Percentiles rank a stretch among this genome's conserved stretches.
phyloP scores from a whole-genome alignment of 352 stramenopile species.

The Blastocystis sp. region DNA sequence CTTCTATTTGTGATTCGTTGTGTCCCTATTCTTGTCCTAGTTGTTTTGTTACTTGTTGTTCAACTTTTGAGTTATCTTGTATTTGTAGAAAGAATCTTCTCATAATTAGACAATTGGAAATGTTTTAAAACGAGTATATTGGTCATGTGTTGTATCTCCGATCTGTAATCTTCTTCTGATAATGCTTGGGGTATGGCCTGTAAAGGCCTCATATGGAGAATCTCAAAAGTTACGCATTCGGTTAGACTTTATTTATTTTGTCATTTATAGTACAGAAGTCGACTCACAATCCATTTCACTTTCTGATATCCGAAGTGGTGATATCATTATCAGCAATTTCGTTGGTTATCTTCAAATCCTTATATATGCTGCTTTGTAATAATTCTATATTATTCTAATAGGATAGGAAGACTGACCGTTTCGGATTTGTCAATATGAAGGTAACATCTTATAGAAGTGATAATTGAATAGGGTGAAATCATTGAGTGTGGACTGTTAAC shows the following conservation, averaged over 20 bases:
- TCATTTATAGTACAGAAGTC: neutral
- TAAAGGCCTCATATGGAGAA: slow-evolving; percentile 8
- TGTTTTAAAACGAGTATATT: slow-evolving; percentile 24
- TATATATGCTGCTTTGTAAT: neutral
- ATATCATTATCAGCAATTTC: slow-evolving; percentile 61
- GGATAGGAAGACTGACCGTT: neutral
- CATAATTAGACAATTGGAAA: neutral
- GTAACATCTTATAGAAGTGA: neutral
- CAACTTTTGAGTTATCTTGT: slow-evolving; percentile 41
- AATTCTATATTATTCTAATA: neutral
- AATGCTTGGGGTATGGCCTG: neutral
- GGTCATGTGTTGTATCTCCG: slow-evolving; percentile 20
- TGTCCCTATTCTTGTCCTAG: neutral
- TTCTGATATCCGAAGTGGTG: neutral
- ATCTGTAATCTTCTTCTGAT: slow-evolving; percentile 4
- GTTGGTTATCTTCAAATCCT: slow-evolving; percentile 39
- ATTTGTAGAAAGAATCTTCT: neutral
- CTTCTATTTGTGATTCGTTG: neutral
- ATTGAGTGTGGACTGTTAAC: slow-evolving; percentile 7
- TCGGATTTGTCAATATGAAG: slow-evolving; percentile 47
- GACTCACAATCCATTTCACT: neutral
- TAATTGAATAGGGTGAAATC: neutral
- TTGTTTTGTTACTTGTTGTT: slow-evolving; percentile 2
- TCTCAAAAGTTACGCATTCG: slow-evolving; percentile 43
- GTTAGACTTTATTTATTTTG: neutral